phyloP scores from a whole-genome alignment of 768 basidiomycete genomes.

The Rhodosporidiobolus odoratus region DNA sequence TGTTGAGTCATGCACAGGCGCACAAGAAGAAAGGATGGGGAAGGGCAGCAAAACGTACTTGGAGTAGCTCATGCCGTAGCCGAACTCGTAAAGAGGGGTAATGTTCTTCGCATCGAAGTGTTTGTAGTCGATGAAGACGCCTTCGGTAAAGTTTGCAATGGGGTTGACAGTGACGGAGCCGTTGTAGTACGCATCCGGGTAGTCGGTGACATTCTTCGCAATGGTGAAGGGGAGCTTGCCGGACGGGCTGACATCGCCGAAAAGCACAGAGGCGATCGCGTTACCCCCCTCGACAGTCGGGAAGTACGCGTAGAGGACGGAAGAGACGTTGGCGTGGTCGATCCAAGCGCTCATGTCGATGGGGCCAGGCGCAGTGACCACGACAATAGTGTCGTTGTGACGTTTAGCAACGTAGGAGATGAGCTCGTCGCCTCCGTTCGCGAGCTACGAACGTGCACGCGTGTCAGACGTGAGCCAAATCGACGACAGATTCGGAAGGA shows the following conservation, averaged over 20 bases:
- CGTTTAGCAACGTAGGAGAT: slow-evolving; percentile 41
- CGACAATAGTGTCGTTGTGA: slow-evolving; percentile 40
- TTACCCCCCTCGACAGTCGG: slow-evolving; percentile 56
- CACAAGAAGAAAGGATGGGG: neutral
- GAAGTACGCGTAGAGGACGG: slow-evolving; percentile 18
- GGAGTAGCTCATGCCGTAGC: slow-evolving; percentile 43
- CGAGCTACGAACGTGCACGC: slow-evolving; percentile 4
- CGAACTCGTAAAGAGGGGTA: slow-evolving; percentile 42
- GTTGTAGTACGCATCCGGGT: slow-evolving; percentile 37
- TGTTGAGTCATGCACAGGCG: neutral
- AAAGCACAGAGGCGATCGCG: slow-evolving; percentile 59
- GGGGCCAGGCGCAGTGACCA: slow-evolving; percentile 46
- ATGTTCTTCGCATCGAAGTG: slow-evolving; percentile 39
- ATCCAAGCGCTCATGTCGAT: slow-evolving; percentile 55
- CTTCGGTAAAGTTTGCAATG: slow-evolving; percentile 42
- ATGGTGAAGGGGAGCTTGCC: slow-evolving; percentile 53
- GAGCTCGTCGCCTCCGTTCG: slow-evolving; percentile 38
- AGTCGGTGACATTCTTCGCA: slow-evolving; percentile 19
- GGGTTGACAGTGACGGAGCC: neutral
- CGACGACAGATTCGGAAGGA: too few species aligned
- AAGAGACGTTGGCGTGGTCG: slow-evolving; percentile 41
- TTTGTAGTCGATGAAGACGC: slow-evolving; percentile 45
- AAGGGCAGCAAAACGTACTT: neutral
- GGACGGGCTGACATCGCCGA: slow-evolving; percentile 59
- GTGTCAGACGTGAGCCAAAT: too few species aligned